Evolutionary conservation across 2,329 filamentous ascomycete genomes (phyloP), one percentile per base, ranked within the genome.

Genomic region (Cercospora brassicicola): DNA sequence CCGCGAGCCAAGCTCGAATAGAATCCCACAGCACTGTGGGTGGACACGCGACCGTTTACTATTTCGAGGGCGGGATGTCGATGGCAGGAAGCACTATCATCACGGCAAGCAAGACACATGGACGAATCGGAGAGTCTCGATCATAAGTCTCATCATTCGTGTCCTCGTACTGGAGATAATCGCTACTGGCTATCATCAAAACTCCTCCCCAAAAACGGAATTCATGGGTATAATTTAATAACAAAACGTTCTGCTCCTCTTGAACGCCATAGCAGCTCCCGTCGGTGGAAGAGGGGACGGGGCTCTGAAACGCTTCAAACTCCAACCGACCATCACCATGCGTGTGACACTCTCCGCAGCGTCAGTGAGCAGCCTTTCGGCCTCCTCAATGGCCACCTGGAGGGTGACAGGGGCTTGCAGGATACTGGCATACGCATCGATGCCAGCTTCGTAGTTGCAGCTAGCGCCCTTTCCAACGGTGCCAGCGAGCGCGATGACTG

Each of bases 401-500:
- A 80, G 67, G 10, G 78, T 77, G 20, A 74, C 71, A 1, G 78
- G 78, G 0, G 74, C 76, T 67, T 74, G 75, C 20, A 79, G 63
- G 36, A 80, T 79, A 67, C 77, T 78, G 48, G 79, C 76, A 64
- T 77, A 80, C 28, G 78, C 78, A 65, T 71, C 76, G 33, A 81
- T 79, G 0, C 79, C 79, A 26, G 73, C 74, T 11, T 74, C 73
- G 61, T 80, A 79, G 45, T 79, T 79, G 10, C 71, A 72, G 1
- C 68, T 71, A 4, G 79, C 79, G 23, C 78, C 78, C 7, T 75
- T 76, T 2, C 81, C 81, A 18, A 82, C 77, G 3, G 80, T 82
- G 8, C 81, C 81, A 5, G 80, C 81, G 18, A 82, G 74, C 2
- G 78, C 80, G 30, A 84, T 82, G 1, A 86, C 84, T 0, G 83